Evolutionary conservation across 768 basidiomycete species (phyloP).

Genomic region (Auricularia sp.): DNA sequence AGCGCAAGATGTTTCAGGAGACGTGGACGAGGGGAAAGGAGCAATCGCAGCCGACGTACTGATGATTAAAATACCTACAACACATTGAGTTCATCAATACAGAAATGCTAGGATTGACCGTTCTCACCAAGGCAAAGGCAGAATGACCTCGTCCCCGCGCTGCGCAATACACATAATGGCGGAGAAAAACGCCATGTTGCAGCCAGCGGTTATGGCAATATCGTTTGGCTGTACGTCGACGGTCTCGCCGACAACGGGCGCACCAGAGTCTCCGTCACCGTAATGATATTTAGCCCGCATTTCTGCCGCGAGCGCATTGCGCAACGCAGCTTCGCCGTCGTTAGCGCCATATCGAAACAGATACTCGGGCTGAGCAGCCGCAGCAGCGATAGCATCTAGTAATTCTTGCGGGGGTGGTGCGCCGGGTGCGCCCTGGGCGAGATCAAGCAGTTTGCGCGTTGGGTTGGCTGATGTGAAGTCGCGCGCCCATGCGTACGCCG

Average conservation of each 20-base stretch:
- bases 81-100: too few species aligned
- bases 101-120: too few species aligned
- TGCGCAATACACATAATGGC: conserved; percentile 55
- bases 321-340: conserved; percentile 45
- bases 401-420: conserved; percentile 20
- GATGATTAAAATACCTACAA: conserved; percentile 56
- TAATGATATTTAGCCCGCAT: conserved; percentile 43
- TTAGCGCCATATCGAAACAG: conserved; percentile 49
- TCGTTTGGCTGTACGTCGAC: conserved; percentile 43
- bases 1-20: too few species aligned
- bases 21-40: conserved; percentile 14
- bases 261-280: too few species aligned
- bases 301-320: conserved; percentile 46
- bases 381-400: conserved; percentile 6
- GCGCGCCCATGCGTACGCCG: neutral
- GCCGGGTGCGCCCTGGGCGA: neutral
- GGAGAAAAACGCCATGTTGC: conserved; percentile 62
- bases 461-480: neutral
- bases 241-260: conserved; percentile 17
- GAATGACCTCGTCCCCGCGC: conserved; percentile 57
- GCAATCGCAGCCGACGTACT: conserved; percentile 25
- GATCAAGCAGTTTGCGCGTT: neutral
- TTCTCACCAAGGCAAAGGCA: conserved; percentile 58
- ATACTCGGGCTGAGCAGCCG: neutral
- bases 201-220: conserved; percentile 59